phyloP scores from a whole-genome alignment of 495 filamentous ascomycete species.

The Aspergillus heteromorphus region DNA sequence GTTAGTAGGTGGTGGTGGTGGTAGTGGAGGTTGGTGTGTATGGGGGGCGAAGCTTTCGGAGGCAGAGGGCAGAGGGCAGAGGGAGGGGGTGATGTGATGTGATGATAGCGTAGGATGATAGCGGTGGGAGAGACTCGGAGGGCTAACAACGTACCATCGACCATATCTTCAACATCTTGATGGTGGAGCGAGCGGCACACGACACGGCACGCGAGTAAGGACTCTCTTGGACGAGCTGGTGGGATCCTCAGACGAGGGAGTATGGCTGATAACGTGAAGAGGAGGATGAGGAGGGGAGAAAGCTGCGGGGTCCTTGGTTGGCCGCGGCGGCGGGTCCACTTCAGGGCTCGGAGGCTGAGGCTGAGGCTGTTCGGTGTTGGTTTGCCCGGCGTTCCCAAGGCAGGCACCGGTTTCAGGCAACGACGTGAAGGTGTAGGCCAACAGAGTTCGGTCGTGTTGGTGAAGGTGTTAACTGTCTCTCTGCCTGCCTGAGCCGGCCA shows the following conservation, averaged over 20 bases:
- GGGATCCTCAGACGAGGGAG: no score
- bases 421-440: no score
- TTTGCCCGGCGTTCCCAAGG: background rate
- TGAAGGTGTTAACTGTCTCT: background rate
- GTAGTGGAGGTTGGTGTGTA: no score
- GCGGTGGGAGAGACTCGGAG: background rate
- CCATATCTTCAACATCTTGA: conserved; percentile 98
- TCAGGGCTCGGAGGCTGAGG: background rate
- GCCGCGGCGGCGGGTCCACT: background rate
- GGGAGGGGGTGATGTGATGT: background rate
- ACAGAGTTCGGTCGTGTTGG: background rate
- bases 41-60: no score
- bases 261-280: no score
- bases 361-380: no score
- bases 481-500: no score
- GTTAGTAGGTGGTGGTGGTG: no score
- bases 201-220: background rate
- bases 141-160: conserved; percentile 93
- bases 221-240: background rate
- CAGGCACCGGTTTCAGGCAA: background rate
- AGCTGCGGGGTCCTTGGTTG: background rate
- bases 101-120: no score
- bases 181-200: background rate
- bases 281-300: background rate
- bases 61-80: background rate